These are phyloP conservation scores for Murraya koenigii DNA, from an alignment of 345 rosid genomes.

Conservation along the genomic window DNA sequence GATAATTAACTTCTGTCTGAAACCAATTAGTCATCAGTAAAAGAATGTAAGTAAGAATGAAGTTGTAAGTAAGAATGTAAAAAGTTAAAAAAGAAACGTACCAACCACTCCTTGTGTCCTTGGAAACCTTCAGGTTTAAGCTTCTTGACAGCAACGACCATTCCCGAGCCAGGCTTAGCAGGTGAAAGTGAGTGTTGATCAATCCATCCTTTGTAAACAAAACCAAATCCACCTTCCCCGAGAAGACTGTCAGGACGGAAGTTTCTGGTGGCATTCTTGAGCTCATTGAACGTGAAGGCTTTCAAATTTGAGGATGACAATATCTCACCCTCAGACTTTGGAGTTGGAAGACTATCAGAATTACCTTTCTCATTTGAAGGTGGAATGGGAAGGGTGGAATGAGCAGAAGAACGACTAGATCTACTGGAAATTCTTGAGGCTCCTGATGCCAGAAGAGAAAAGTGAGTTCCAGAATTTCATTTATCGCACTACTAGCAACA, in stretches of 20 bases:
- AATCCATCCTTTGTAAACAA: constrained; percentile 94
- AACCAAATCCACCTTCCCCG: constrained; percentile 98
- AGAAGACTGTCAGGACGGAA: constrained; percentile 87
- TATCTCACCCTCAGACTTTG: constrained; percentile 91
- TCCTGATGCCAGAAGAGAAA: constrained; percentile 37
- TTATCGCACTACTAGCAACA: not conserved
- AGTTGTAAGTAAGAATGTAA: not conserved
- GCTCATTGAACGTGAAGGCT: constrained; percentile 71
- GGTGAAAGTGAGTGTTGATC: constrained; percentile 69
- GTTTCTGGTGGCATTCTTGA: constrained; percentile 85
- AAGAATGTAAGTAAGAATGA: not conserved
- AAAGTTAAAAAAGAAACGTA: constrained; percentile 21
- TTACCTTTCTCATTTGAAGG: constrained; percentile 53
- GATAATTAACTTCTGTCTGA: constrained; percentile 96
- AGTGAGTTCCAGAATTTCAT: not conserved
- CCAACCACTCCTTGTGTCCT: constrained; percentile 99
- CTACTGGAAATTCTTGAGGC: constrained; percentile 64
- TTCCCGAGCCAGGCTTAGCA: constrained; percentile 81
- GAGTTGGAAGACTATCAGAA: constrained; percentile 62
- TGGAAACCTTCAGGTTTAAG: constrained; percentile 96
- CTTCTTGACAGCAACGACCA: constrained; percentile 94
- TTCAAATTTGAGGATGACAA: constrained; percentile 84
- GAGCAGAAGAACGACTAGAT: constrained; percentile 67
- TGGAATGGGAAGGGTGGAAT: constrained; percentile 59
- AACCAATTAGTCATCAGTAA: constrained; percentile 31